A percentile compares a stretch with the other conserved stretches of the same genome.
phyloP scores from a whole-genome alignment of 305 asterid species.

The Rubia peregrina region DNA sequence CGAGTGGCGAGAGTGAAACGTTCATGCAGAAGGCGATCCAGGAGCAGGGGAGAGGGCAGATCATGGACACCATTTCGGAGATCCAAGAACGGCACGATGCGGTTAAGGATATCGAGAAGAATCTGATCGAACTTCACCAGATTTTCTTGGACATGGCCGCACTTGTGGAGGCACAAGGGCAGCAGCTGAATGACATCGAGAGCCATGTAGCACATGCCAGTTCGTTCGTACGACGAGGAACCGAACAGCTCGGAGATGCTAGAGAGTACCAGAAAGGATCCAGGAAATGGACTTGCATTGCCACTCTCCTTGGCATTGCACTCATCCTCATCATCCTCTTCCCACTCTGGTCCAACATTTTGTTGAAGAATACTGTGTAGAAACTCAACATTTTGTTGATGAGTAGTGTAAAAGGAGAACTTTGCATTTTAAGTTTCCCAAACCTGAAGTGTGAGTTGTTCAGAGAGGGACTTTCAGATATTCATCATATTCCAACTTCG shows the following conservation, averaged over 20 bases:
- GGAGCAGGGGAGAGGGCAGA: slow-evolving; percentile 50
- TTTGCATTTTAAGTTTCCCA: too few relatives aligned
- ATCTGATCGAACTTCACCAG: slow-evolving; percentile 54
- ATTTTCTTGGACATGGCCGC: slow-evolving; percentile 65
- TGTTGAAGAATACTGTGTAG: too few relatives aligned
- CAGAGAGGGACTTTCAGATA: too few relatives aligned
- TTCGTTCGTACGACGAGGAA: slow-evolving; percentile 34
- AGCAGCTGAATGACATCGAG: slow-evolving; percentile 33
- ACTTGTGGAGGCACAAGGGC: slow-evolving; percentile 42
- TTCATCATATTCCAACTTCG: too few relatives aligned
- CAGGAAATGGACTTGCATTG: slow-evolving; percentile 29
- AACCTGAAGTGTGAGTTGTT: too few relatives aligned
- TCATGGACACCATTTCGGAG: slow-evolving; percentile 60
- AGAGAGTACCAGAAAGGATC: slow-evolving; percentile 30
- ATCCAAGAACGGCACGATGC: slow-evolving; percentile 75
- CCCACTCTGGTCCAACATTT: slow-evolving; percentile 31
- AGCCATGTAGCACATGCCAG: slow-evolving; percentile 38
- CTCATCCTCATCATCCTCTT: slow-evolving; percentile 24
- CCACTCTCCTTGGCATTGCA: slow-evolving; percentile 21
- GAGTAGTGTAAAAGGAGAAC: too few relatives aligned
- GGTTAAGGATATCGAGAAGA: slow-evolving; percentile 58
- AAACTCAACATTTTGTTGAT: too few relatives aligned
- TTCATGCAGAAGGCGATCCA: slow-evolving; percentile 57
- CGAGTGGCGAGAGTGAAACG: slow-evolving; percentile 41
- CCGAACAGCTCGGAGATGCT: slow-evolving; percentile 34